Base-by-base conservation (phyloP, 306 rosid species). In the Quercus mongolica region DNA sequence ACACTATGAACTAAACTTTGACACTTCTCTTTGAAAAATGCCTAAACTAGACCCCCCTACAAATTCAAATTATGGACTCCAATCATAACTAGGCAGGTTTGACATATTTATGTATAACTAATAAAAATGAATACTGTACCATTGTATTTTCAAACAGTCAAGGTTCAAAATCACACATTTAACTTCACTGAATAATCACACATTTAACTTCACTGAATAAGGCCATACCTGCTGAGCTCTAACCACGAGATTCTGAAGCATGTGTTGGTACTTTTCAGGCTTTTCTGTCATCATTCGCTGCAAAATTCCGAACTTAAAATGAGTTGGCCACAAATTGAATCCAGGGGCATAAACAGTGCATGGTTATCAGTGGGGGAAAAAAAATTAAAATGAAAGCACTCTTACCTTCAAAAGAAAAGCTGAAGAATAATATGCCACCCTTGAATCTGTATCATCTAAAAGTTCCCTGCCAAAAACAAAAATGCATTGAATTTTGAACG, bases 211-310 rank as follows among this genome's bases (percentile, higher is more conserved):
- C 80, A 85, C 68, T 69, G 76, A 71, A 72, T 71, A 74, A 23
- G 19, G 41, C n/a, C 78, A 80, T 89, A 96, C 99, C 99, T 96
- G 99, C 87, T 96, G 99, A 83, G 99, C 99, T 87, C 90, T 90
- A 70, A 93, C 92, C 62, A 96, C 87, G 74, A 96, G 98, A 89
- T 87, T 93, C 83, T 96, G 98, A 87, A 96, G 97, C 94, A 93
- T 91, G 85, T 91, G 82, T 61, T 96, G 99, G 89, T 96, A 96
- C 81, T 86, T 93, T 78, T 93, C 99, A 74, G 99, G 98, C 80
- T 96, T 90, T 74, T 91, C 96, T 1, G 99, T 90, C 97, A 96
- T 93, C 99, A 96, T 93, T 74, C 92, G 89, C 99, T 96, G 92
- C 77, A 90, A 83, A 61, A 77, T 77, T 31, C 52, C 25, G 76